Percentiles rank a stretch among this genome's conserved stretches.
phyloP scores from a whole-genome alignment of 805 yeast species.

The Ogataea methanolica region DNA sequence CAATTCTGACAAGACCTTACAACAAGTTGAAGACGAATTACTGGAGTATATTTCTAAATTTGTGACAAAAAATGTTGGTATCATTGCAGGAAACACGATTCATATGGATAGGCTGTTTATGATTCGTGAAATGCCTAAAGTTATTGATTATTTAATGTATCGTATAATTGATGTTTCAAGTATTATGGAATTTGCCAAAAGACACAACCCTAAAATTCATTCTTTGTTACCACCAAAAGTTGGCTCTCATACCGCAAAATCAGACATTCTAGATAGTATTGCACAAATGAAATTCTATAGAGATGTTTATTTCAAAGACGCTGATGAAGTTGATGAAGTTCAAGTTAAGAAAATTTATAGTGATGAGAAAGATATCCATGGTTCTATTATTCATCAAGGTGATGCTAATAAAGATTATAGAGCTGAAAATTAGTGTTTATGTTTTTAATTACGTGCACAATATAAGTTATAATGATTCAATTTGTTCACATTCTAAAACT shows the following conservation, averaged over 20 bases:
- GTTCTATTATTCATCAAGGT: background rate
- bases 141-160: constrained; percentile 57
- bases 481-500: too few relatives aligned
- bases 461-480: too few relatives aligned
- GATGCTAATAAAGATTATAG: background rate
- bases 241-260: constrained; percentile 77
- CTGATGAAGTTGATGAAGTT: constrained; percentile 12
- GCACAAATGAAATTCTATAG: constrained; percentile 74
- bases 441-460: too few relatives aligned
- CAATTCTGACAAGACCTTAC: constrained; percentile 46
- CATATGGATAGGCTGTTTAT: constrained; percentile 89
- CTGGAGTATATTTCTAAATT: constrained; percentile 53
- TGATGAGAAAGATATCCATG: constrained; percentile 1
- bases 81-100: constrained; percentile 87
- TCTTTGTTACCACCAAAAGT: constrained; percentile 56
- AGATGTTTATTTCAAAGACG: constrained; percentile 51
- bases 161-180: constrained; percentile 89
- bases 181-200: constrained; percentile 69
- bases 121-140: constrained; percentile 76
- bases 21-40: constrained; percentile 62
- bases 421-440: too few relatives aligned
- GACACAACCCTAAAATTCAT: constrained; percentile 70
- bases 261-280: constrained; percentile 88
- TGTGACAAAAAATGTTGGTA: constrained; percentile 53
- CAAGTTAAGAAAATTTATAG: background rate